Conservation (phyloP, 2,329 filamentous ascomycete genomes). For the Cladobotryum mycophilum region DNA sequence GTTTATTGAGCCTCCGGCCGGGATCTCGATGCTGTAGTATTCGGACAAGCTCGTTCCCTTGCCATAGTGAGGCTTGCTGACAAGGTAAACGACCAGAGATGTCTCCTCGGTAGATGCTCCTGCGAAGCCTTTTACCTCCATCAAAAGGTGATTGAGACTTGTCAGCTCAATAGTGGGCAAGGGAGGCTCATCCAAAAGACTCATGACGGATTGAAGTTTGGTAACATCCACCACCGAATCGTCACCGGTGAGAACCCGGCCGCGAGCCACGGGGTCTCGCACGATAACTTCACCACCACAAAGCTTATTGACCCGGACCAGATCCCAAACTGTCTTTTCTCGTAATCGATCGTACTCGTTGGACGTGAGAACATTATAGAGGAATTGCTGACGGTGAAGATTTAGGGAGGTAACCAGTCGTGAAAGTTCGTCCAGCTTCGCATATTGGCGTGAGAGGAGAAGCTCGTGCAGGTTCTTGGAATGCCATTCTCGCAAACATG, state of each 20-base stretch:
- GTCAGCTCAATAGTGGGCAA: constrained; percentile 59
- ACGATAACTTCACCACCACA: constrained; percentile 93
- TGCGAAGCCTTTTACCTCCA: constrained; percentile 78
- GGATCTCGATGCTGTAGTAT: constrained; percentile 72
- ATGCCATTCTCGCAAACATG: constrained; percentile 95
- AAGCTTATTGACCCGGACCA: constrained; percentile 90
- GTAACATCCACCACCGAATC: constrained; percentile 91
- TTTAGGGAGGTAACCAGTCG: constrained; percentile 77
- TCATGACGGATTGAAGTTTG: constrained; percentile 91
- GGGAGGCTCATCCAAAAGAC: constrained; percentile 78
- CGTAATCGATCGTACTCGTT: constrained; percentile 76
- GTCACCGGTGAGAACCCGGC: constrained; percentile 81
- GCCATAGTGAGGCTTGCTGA: constrained; percentile 60
- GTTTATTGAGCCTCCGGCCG: constrained; percentile 64
- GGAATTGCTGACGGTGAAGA: constrained; percentile 76
- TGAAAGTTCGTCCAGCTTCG: constrained; percentile 72
- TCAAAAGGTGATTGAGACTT: constrained; percentile 71
- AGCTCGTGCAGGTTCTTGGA: constrained; percentile 93
- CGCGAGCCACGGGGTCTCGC: constrained; percentile 74
- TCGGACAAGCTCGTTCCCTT: constrained; percentile 69
- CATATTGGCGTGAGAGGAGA: constrained; percentile 75
- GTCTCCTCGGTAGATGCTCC: constrained; percentile 71
- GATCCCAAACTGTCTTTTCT: constrained; percentile 90
- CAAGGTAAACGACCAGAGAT: constrained; percentile 71
- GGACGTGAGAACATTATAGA: constrained; percentile 87